Percentiles rank a stretch among this genome's conserved stretches.
phyloP scores from a whole-genome alignment of 2,329 filamentous ascomycete genomes.

The Albifimbria verrucaria region DNA sequence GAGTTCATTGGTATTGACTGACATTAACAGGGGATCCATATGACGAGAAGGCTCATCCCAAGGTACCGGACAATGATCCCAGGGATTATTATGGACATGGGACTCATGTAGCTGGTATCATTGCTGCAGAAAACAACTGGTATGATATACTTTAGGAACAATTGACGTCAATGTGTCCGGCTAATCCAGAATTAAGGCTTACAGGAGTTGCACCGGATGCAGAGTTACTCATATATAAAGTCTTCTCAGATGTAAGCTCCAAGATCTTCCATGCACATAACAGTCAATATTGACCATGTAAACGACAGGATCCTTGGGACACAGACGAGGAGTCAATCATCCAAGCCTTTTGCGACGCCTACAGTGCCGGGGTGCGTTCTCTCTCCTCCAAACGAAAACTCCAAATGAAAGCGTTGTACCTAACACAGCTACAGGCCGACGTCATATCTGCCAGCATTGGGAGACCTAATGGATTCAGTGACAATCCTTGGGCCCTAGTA shows the following conservation, averaged over 20 bases:
- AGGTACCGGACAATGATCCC: conserved; percentile 30
- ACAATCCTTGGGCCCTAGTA: conserved; percentile 40
- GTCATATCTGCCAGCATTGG: conserved; percentile 41
- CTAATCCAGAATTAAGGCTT: conserved; percentile 27
- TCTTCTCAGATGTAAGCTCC: conserved; percentile 32
- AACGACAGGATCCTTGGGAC: conserved; percentile 20
- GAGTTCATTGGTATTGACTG: conserved; percentile 3
- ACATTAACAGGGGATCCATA: conserved; percentile 24
- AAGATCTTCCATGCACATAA: neutral
- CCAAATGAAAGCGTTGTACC: neutral
- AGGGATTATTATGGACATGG: conserved; percentile 33
- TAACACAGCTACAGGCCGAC: conserved; percentile 29
- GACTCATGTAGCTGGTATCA: conserved; percentile 44
- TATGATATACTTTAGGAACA: too few species aligned
- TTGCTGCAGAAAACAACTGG: conserved; percentile 41
- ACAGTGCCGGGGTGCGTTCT: conserved; percentile 26
- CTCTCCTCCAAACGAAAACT: neutral
- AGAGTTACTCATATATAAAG: conserved; percentile 40
- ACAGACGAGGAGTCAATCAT: conserved; percentile 32
- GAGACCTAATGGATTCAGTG: conserved; percentile 32
- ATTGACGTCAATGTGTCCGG: too few species aligned
- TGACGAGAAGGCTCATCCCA: conserved; percentile 24
- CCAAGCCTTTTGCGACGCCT: conserved; percentile 33
- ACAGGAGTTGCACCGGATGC: conserved; percentile 44
- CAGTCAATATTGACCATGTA: neutral